Evolutionary conservation across 164 flowering plant species (phyloP).

Genomic region (Magnolia officinalis): DNA sequence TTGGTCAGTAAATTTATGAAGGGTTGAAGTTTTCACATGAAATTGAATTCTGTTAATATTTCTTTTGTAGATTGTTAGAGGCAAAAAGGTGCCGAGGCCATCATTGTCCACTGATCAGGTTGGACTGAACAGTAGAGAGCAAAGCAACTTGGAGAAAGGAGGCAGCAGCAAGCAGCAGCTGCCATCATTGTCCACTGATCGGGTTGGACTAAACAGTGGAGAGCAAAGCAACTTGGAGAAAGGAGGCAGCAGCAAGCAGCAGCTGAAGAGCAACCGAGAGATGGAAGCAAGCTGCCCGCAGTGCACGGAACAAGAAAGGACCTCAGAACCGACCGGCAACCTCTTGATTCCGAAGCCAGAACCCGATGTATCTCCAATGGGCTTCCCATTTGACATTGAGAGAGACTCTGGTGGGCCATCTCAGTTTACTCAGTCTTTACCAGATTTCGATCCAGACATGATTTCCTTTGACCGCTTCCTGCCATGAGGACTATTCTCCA

Average conservation of each 20-base stretch:
- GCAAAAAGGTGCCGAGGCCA: slow-evolving; percentile 18
- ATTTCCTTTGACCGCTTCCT: not conserved
- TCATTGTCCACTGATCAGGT: slow-evolving; percentile 3
- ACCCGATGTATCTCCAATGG: not conserved
- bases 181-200: not conserved
- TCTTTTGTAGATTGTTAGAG: slow-evolving; percentile 21
- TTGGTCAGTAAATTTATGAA: not conserved
- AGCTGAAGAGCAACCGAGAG: not conserved
- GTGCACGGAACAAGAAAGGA: slow-evolving; percentile 1
- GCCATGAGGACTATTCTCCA: not conserved
- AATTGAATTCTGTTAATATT: not conserved
- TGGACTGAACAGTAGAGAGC: not conserved
- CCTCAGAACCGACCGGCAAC: not conserved
- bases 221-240: not conserved
- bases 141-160: not conserved
- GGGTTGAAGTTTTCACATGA: not conserved
- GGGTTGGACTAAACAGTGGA: not conserved
- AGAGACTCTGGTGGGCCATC: slow-evolving; percentile 8
- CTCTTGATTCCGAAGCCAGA: slow-evolving; percentile 4
- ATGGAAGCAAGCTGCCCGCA: not conserved
- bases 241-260: not conserved
- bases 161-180: not conserved
- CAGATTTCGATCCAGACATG: not conserved
- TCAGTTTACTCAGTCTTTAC: not conserved
- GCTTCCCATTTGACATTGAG: slow-evolving; percentile 2